Base-by-base conservation (phyloP, 371 early-diverging fungal species). In the Haplosporangium sp. region DNA sequence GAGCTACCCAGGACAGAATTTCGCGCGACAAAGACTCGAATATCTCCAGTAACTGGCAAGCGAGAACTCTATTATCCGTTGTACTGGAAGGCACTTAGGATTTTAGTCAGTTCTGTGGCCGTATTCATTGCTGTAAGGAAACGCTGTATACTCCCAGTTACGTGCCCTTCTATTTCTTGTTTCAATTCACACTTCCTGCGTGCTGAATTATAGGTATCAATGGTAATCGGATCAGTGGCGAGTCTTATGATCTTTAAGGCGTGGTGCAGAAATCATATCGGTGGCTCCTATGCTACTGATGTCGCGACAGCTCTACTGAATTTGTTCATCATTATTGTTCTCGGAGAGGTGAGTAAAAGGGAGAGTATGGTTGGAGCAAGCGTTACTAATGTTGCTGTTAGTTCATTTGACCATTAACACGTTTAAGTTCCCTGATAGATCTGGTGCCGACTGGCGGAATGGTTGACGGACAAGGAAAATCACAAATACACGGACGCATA, bases 1-100 rank as follows among this genome's bases (percentile, higher is more conserved):
- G 88, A 89, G 67, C 58, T 64, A 8, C 73, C 74, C 10, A 59
- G 89, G 37, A 86, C 89, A 0, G 82, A 90, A 60, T 90, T 87
- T 83, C 68, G 69, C 14, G 66, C 77, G n/a, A 81, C 73, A 20
- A 55, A 57, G 8, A 52, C 69, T 8, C 71, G 85, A 0, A 45
- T 62, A 21, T 84, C 84, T n/a, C 75, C 83, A 3, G 74, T 88
- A 5, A 88, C 88, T 0, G 85, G 85, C 20, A 85, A 82, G 37
- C 55, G 62, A 41, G 86, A 88, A 59, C 56, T 82, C 18, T 80
- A 83, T 47, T 82, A 81, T 57, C 85, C 86, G 21, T 18, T 55
- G 21, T 70, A 67, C 11, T 59, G 71, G 72, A 67, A 74, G 29
- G 53, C 51, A 13, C 45, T 76, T 0, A 56, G 67, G 1, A 45